phyloP scores from a whole-genome alignment of 2,329 filamentous ascomycete genomes.

The Fusarium haematococcum region DNA sequence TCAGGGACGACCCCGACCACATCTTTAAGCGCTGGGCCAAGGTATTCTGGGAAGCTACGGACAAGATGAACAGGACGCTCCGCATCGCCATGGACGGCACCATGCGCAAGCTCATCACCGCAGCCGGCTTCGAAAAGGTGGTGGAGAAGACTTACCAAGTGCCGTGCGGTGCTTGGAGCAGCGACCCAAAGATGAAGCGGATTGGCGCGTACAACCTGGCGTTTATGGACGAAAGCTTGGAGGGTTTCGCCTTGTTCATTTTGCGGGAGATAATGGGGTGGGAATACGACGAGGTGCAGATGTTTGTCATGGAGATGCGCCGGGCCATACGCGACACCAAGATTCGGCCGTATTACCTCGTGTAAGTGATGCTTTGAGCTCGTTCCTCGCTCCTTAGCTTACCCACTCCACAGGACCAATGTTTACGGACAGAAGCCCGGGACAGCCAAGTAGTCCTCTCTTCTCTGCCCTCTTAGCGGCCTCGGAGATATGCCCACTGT shows the following conservation, averaged over 20 bases:
- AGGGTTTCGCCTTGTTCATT: slow-evolving; percentile 23
- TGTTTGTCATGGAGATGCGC: slow-evolving; percentile 26
- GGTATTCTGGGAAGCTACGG: slow-evolving; percentile 33
- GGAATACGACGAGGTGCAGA: slow-evolving; percentile 16
- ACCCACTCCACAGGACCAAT: slow-evolving; percentile 1
- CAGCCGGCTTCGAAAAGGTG: slow-evolving; percentile 32
- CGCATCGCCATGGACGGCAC: slow-evolving; percentile 25
- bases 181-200: slow-evolving; percentile 29
- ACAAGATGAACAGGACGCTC: slow-evolving; percentile 17
- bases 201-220: slow-evolving; percentile 10
- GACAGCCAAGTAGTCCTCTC: background rate
- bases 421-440: background rate
- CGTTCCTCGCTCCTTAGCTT: background rate
- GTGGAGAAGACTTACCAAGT: slow-evolving; percentile 28
- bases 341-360: slow-evolving; percentile 2
- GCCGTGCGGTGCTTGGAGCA: slow-evolving; percentile 30
- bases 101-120: slow-evolving; percentile 20
- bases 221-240: slow-evolving; percentile 20
- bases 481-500: background rate
- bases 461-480: background rate
- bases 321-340: slow-evolving; percentile 10
- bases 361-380: background rate
- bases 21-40: slow-evolving; percentile 34
- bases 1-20: slow-evolving; percentile 27
- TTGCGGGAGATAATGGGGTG: slow-evolving; percentile 21